Evolutionary conservation across 352 stramenopile species (phyloP).

Genomic region (Phytopythium oedochilum): DNA sequence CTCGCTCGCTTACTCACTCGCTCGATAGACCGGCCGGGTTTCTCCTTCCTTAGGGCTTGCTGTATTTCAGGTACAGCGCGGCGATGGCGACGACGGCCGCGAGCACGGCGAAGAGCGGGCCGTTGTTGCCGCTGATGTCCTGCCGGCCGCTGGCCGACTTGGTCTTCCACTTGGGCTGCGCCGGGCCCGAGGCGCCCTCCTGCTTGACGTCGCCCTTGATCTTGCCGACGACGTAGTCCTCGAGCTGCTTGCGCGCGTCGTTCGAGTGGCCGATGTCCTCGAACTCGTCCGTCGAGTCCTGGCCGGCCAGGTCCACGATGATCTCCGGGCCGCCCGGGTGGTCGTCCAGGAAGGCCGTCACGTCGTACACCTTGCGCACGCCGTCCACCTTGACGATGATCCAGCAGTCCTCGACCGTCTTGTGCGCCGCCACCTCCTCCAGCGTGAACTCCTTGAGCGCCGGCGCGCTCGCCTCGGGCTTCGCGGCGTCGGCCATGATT

Average conservation of each 20-base stretch:
- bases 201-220: slow-evolving; percentile 74
- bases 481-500: slow-evolving; percentile 20
- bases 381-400: slow-evolving; percentile 75
- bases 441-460: slow-evolving; percentile 85
- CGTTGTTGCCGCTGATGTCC: slow-evolving; percentile 58
- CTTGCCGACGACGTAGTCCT: slow-evolving; percentile 91
- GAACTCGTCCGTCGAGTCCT: slow-evolving; percentile 92
- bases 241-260: slow-evolving; percentile 91
- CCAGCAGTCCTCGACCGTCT: slow-evolving; percentile 79
- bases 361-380: slow-evolving; percentile 94
- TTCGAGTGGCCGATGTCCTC: slow-evolving; percentile 98
- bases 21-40: no score
- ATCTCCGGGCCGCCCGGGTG: slow-evolving; percentile 98
- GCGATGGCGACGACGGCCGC: slow-evolving; percentile 38
- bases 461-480: slow-evolving; percentile 7
- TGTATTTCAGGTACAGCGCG: slow-evolving; percentile 65
- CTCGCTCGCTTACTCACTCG: no score
- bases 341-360: slow-evolving; percentile 97
- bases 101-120: slow-evolving; percentile 45
- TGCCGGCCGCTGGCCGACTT: slow-evolving; percentile 41
- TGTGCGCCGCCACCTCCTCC: slow-evolving; percentile 91
- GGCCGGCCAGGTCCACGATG: slow-evolving; percentile 92
- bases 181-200: slow-evolving; percentile 14
- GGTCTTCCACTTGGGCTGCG: slow-evolving; percentile 8
- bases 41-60: not conserved